Evolutionary conservation across 2,329 filamentous ascomycete species (phyloP), one percentile per base, ranked within the genome.

Genomic region (Cladosporium sp.): DNA sequence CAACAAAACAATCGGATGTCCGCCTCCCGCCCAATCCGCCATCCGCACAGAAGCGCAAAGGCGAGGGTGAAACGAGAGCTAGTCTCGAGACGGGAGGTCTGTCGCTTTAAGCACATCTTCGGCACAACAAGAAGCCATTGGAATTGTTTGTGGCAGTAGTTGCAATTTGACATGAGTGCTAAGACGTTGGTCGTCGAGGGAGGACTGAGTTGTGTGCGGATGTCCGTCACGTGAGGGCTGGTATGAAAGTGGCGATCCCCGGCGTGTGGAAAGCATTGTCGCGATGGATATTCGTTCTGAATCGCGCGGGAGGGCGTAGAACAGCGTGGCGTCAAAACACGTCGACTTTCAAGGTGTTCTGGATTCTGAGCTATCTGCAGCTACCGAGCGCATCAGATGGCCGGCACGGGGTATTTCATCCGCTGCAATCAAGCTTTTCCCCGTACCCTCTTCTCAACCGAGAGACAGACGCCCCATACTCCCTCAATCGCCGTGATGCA

Each of bases 401-500:
- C 48, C 40, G 33, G 48, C 18, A 50, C 48, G 48, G 48, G 48
- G 32, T 50, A 50, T 43, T 43, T 50, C 48, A 32, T 43, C 48
- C 48, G 35, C 48, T 50, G 48, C 48, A 50, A 22, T 43, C 48
- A 50, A 32, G 40, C n/a, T 50, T 28, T 50, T 37, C 48, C 46
- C 48, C 48, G 48, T 50, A 38, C 48, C 48, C 48, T 50, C 48
- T 50, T 50, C 48, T 38, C 48, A 50, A 48, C 44, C 52, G 46
- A 49, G 54, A 54, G 52, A 56, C 53, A 54, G 55, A 56, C 52
- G 55, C 55, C 52, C 43, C 48, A 43, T 49, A 54, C 45, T 53
- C 46, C 55, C 55, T 50, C 40, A 54, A 40, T 49, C 34, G 54
- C 54, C 52, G 33, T 46, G 53, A 44, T 53, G 46, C 50, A 52